phyloP scores from a whole-genome alignment of 495 filamentous ascomycete genomes.

The Poronia punctata region DNA sequence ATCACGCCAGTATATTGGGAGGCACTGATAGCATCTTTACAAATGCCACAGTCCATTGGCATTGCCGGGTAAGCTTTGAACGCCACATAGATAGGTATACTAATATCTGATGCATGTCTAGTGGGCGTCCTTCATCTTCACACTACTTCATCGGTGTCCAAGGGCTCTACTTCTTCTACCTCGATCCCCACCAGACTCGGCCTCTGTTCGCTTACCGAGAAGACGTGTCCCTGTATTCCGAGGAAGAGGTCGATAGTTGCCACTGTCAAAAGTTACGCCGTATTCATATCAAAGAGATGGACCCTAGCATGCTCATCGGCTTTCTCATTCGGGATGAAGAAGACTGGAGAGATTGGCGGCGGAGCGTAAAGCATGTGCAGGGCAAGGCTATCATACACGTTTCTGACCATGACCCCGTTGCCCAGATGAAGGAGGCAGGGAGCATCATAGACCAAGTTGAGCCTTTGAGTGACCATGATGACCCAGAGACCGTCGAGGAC shows the following conservation, averaged over 20 bases:
- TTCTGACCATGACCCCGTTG: slow-evolving; percentile 53
- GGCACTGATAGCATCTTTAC: slow-evolving; percentile 69
- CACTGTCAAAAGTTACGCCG: slow-evolving; percentile 80
- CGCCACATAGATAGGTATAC: not conserved
- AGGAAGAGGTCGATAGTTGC: slow-evolving; percentile 72
- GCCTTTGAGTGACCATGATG: slow-evolving; percentile 58
- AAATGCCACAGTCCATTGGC: slow-evolving; percentile 84
- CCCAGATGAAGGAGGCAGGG: slow-evolving; percentile 50
- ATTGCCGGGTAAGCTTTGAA: slow-evolving; percentile 76
- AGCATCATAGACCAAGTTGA: slow-evolving; percentile 88
- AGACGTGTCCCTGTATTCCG: slow-evolving; percentile 47
- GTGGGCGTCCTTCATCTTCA: slow-evolving; percentile 87
- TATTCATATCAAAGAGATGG: slow-evolving; percentile 85
- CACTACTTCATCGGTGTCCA: slow-evolving; percentile 99
- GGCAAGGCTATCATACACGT: slow-evolving; percentile 85
- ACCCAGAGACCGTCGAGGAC: slow-evolving; percentile 47
- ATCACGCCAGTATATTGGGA: slow-evolving; percentile 91
- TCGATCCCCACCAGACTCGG: slow-evolving; percentile 83
- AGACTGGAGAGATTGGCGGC: slow-evolving; percentile 81
- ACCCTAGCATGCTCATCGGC: slow-evolving; percentile 97
- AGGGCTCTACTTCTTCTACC: slow-evolving; percentile 81
- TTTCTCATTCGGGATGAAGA: slow-evolving; percentile 77
- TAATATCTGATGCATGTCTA: slow-evolving; percentile 27
- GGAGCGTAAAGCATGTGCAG: slow-evolving; percentile 55
- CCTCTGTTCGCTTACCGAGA: slow-evolving; percentile 54